Base-by-base conservation (phyloP, 345 rosid genomes). In the Odontarrhena argentea region DNA sequence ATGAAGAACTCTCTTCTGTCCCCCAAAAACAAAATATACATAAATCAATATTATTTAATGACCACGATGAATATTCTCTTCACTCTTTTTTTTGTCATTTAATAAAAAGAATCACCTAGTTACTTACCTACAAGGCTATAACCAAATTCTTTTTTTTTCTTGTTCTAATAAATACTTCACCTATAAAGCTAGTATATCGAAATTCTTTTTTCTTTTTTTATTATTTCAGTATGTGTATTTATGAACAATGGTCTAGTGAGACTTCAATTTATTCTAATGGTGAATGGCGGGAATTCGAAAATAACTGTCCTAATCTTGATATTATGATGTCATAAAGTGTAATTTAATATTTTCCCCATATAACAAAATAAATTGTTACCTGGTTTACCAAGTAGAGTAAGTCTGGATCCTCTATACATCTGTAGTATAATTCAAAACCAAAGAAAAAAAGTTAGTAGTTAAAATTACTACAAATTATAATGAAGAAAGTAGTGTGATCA, bases 331-430 rank as follows among this genome's bases (percentile, higher is more conserved):
- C 30, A 32, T 6, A 41, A 48, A 41, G 58, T 56, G 22, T 50
- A 71, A 34, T 30, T 9, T 40, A 36, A 37, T 34, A 9, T 41
- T 60, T 64, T 6, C 34, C 24, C 8, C 3, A 24, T 56, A 9
- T 10, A 2, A 52, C 11, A 18, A 7, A 41, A 30, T n/a, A 40
- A 14, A 9, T 46, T 5, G 22, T 41, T 66, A 74, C 77, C 77
- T 40, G 41, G 57, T 61, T 58, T 61, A 6, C 64, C 69, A 46
- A 60, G 57, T 53, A 54, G 68, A 54, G 69, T 46, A 51, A 46
- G 47, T 55, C 37, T 74, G 57, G 77, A 61, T 55, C 77, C 77
- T 57, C 77, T 74, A 62, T 74, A 74, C 77, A 74, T 74, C 77
- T 74, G 65, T 18, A 22, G 15, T 25, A 50, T 35, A 28, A 72